phyloP scores from a whole-genome alignment of 352 stramenopile genomes.

The Phytophthora agathidicida region DNA sequence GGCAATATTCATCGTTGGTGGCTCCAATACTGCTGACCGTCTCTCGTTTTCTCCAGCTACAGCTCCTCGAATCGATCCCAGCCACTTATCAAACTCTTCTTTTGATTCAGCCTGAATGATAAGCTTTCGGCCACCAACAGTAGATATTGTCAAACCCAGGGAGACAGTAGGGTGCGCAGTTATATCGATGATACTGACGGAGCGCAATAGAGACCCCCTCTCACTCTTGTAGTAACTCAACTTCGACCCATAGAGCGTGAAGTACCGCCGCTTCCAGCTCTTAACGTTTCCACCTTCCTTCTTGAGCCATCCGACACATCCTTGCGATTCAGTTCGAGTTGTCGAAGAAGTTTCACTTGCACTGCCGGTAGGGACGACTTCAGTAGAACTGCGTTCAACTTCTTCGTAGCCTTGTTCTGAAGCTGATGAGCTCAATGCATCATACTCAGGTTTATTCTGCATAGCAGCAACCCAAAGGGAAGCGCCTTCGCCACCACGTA shows the following conservation, averaged over 20 bases:
- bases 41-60: slow-evolving; percentile 19
- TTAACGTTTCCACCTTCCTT: slow-evolving; percentile 73
- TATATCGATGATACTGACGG: slow-evolving; percentile 48
- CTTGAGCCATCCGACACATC: slow-evolving; percentile 70
- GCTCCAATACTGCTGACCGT: slow-evolving; percentile 2
- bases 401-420: slow-evolving; percentile 26
- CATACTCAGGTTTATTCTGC: slow-evolving; percentile 40
- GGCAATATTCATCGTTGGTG: slow-evolving; percentile 13
- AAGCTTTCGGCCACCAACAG: slow-evolving; percentile 50
- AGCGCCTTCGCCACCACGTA: slow-evolving; percentile 37
- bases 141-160: slow-evolving; percentile 55
- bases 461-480: slow-evolving; percentile 70
- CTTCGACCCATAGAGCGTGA: slow-evolving; percentile 70
- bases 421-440: slow-evolving; percentile 20
- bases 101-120: slow-evolving; percentile 67
- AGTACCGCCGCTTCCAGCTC: slow-evolving; percentile 80
- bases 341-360: slow-evolving; percentile 30
- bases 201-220: slow-evolving; percentile 56
- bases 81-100: slow-evolving; percentile 71
- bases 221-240: slow-evolving; percentile 83
- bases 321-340: slow-evolving; percentile 22
- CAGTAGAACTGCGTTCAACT: slow-evolving; percentile 4
- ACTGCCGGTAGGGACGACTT: slow-evolving; percentile 2
- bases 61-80: slow-evolving; percentile 44
- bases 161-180: slow-evolving; percentile 36